phyloP scores from a whole-genome alignment of 2,329 filamentous ascomycete genomes.

The Akanthomyces muscarius region DNA sequence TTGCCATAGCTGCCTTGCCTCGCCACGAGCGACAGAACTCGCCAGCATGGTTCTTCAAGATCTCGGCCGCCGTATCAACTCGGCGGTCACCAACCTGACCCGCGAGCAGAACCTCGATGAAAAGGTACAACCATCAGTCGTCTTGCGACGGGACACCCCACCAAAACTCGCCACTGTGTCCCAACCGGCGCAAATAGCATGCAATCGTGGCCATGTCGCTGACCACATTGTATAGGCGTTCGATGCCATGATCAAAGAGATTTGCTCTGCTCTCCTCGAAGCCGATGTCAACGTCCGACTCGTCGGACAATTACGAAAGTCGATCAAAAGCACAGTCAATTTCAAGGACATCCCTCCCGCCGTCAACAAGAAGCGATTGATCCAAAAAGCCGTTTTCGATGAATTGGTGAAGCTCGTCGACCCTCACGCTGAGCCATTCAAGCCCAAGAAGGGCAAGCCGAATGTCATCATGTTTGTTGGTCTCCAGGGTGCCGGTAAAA shows the following conservation, averaged over 20 bases:
- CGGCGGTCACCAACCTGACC: constrained; percentile 90
- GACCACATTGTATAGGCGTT: constrained; percentile 61
- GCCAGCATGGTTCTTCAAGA: constrained; percentile 91
- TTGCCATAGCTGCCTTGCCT: constrained; percentile 7
- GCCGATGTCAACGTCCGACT: constrained; percentile 96
- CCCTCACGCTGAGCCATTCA: constrained; percentile 91
- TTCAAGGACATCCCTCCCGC: constrained; percentile 88
- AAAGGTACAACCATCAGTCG: constrained; percentile 57
- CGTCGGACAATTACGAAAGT: constrained; percentile 85
- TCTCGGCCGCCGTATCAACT: constrained; percentile 95
- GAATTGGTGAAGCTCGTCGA: constrained; percentile 94
- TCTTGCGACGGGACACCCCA: constrained; percentile 6
- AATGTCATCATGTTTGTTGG: constrained; percentile 99
- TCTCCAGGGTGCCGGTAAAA: constrained; percentile 95
- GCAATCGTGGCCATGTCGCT: not conserved
- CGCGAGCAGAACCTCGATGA: constrained; percentile 91
- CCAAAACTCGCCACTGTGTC: constrained; percentile 13
- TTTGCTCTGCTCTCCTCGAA: constrained; percentile 90
- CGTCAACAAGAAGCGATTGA: constrained; percentile 97
- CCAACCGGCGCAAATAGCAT: not conserved
- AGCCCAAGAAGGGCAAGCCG: constrained; percentile 90
- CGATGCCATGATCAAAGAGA: constrained; percentile 97
- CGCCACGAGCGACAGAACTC: constrained; percentile 10
- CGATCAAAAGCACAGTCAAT: constrained; percentile 86
- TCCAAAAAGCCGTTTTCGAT: constrained; percentile 97